These are phyloP conservation scores for Syzygium oleosum DNA, from an alignment of 345 rosid genomes.

Conservation along the genomic window DNA sequence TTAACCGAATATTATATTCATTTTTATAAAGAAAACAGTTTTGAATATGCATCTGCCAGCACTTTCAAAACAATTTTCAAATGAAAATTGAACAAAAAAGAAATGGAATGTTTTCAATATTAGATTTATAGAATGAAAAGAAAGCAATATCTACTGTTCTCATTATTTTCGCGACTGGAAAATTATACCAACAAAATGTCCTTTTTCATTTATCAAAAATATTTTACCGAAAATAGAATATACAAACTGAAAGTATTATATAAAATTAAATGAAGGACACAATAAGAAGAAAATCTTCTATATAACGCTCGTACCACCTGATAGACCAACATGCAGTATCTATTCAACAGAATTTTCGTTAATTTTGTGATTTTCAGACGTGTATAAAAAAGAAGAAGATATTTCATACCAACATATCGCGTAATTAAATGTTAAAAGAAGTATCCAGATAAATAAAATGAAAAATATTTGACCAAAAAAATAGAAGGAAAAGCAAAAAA, in stretches of 20 bases:
- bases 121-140: not conserved
- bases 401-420: not conserved
- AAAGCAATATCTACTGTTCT: not conserved
- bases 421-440: not conserved
- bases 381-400: not conserved
- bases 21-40: not conserved
- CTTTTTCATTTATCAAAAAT: not conserved
- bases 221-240: not conserved
- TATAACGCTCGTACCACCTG: not conserved
- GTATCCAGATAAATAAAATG: not conserved
- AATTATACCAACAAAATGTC: not conserved
- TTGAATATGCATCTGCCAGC: not conserved
- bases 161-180: not conserved
- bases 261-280: not conserved
- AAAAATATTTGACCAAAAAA: not conserved
- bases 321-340: not conserved
- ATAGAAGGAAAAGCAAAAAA: not conserved
- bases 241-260: not conserved
- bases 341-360: not conserved
- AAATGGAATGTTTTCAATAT: not conserved
- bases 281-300: not conserved
- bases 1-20: not conserved
- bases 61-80: not conserved
- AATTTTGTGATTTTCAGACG: not conserved
- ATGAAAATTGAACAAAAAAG: not conserved